A percentile compares a stretch with the other conserved stretches of the same genome.
Evolutionary conservation across 78 protist genomes (phyloP).

Genomic region (Dictyostelium capitatum): DNA sequence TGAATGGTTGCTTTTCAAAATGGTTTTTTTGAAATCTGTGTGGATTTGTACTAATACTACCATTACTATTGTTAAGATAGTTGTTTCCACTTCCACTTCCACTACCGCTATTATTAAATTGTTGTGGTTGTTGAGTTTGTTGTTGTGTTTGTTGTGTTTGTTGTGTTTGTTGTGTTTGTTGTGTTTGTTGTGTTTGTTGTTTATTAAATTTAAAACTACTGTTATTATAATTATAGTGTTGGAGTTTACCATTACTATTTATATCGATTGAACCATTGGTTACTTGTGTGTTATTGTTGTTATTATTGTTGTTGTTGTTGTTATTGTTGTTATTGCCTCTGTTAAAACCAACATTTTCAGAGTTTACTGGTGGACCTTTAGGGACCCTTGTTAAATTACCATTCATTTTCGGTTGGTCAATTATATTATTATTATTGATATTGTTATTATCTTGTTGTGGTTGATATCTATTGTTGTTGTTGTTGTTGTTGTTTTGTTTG

Average conservation of each 20-base stretch:
- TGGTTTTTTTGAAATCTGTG: conserved; percentile 16
- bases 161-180: not conserved
- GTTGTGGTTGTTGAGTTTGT: not conserved
- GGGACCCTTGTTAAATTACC: conserved; percentile 2
- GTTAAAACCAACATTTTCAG: not conserved
- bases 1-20: conserved; percentile 8
- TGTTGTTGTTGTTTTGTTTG: not conserved
- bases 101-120: not conserved
- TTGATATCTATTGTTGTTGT: not conserved
- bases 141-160: not conserved
- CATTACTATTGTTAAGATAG: not conserved
- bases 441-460: not conserved
- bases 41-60: not conserved
- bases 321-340: not conserved
- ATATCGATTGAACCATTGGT: not conserved
- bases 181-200: not conserved
- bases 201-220: conserved; percentile 15
- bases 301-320: not conserved
- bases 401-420: not conserved
- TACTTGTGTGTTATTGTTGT: not conserved
- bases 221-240: conserved; percentile 2
- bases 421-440: too few relatives aligned
- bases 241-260: not conserved
- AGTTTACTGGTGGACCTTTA: not conserved
- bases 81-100: too few relatives aligned